Evolutionary conservation across 495 filamentous ascomycete genomes (phyloP).

Genomic region (Platismatia glauca): DNA sequence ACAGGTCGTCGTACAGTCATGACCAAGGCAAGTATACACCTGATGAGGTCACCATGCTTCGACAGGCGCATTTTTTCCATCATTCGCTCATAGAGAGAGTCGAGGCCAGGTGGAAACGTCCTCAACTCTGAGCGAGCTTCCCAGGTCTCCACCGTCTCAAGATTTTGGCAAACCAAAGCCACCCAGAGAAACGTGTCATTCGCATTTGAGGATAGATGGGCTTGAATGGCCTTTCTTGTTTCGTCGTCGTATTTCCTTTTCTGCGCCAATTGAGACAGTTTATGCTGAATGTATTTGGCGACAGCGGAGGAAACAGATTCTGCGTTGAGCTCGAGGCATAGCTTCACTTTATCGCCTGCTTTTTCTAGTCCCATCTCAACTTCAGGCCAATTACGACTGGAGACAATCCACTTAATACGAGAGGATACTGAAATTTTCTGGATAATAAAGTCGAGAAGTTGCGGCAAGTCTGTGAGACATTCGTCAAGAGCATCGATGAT

Average conservation of each 20-base stretch:
- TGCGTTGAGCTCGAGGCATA: conserved; percentile 31
- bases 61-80: conserved; percentile 24
- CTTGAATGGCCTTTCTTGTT: conserved; percentile 8
- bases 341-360: conserved; percentile 16
- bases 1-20: conserved; percentile 26
- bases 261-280: conserved; percentile 18
- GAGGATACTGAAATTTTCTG: conserved; percentile 17
- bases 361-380: conserved; percentile 31
- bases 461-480: conserved; percentile 19
- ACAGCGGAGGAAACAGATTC: conserved; percentile 27
- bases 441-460: conserved; percentile 22
- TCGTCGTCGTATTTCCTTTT: conserved; percentile 18
- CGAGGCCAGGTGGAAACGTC: conserved; percentile 27
- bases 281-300: conserved; percentile 22
- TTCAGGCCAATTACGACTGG: conserved; percentile 31
- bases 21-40: conserved; percentile 20
- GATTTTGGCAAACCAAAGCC: conserved; percentile 27
- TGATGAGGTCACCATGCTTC: conserved; percentile 25
- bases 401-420: conserved; percentile 35
- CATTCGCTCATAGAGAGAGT: conserved; percentile 29
- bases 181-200: conserved; percentile 31
- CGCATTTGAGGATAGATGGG: conserved; percentile 25
- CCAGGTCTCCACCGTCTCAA: conserved; percentile 18
- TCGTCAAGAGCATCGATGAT: conserved; percentile 24
- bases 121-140: conserved; percentile 19